phyloP scores from a whole-genome alignment of 2,329 filamentous ascomycete species.

The Colletotrichum sp. region DNA sequence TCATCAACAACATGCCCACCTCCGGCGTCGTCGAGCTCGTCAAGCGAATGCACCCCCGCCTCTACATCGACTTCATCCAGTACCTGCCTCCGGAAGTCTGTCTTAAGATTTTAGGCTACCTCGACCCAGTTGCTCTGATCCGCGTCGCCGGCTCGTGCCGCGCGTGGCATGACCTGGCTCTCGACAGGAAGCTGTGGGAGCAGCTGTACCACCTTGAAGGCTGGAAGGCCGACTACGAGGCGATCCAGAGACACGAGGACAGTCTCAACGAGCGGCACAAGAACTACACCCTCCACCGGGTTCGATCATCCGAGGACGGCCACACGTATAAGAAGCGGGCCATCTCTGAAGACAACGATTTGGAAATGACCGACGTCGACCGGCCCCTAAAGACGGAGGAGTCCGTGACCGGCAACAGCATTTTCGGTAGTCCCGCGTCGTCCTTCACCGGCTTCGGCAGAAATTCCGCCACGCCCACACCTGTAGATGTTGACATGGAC shows the following conservation, averaged over 20 bases:
- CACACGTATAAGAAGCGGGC: constrained; percentile 62
- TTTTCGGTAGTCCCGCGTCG: constrained; percentile 32
- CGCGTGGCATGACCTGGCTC: constrained; percentile 79
- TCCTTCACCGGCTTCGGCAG: background rate
- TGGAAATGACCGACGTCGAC: constrained; percentile 45
- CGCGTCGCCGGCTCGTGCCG: constrained; percentile 80
- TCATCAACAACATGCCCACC: constrained; percentile 80
- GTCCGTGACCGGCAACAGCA: constrained; percentile 8
- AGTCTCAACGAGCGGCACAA: constrained; percentile 47
- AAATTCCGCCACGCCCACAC: constrained; percentile 1
- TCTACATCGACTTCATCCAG: constrained; percentile 91
- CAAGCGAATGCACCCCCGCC: constrained; percentile 77
- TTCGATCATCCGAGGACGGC: constrained; percentile 50
- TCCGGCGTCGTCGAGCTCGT: constrained; percentile 82
- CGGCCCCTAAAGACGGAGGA: constrained; percentile 28
- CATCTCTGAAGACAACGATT: constrained; percentile 54
- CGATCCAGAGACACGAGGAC: constrained; percentile 58
- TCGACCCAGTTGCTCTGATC: constrained; percentile 81
- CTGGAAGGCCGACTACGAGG: constrained; percentile 74
- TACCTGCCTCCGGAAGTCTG: constrained; percentile 91
- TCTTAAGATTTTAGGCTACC: constrained; percentile 84
- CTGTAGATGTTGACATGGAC: constrained; percentile 36
- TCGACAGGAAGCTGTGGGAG: constrained; percentile 89
- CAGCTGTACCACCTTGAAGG: constrained; percentile 83
- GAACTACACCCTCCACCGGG: constrained; percentile 44